Evolutionary conservation across 257 asterid genomes (phyloP).

Genomic region (Datura wrightii): DNA sequence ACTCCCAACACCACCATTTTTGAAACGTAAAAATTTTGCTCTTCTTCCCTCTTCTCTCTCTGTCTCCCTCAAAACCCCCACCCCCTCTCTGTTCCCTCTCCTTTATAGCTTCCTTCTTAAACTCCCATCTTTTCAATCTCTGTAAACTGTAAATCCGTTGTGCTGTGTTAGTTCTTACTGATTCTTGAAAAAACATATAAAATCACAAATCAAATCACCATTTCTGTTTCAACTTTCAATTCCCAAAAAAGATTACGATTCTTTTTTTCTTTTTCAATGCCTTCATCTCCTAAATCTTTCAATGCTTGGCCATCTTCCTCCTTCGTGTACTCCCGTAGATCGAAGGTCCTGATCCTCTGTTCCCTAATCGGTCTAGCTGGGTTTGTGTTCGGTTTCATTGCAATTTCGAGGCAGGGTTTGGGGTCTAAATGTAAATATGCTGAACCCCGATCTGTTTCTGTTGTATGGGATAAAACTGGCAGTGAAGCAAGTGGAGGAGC

Average conservation of each 20-base stretch:
- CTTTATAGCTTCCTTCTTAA: too few relatives aligned
- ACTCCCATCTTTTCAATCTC: too few relatives aligned
- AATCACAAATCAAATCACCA: background rate
- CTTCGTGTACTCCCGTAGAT: constrained; percentile 49
- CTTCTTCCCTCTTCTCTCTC: too few relatives aligned
- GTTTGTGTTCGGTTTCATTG: constrained; percentile 57
- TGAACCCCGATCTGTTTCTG: constrained; percentile 74
- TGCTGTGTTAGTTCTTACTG: background rate
- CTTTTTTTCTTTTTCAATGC: constrained; percentile 46
- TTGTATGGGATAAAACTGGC: constrained; percentile 72
- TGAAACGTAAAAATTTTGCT: too few relatives aligned
- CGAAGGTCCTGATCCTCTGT: constrained; percentile 52
- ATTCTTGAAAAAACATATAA: background rate
- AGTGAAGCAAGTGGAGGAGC: constrained; percentile 29
- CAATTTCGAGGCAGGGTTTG: constrained; percentile 51
- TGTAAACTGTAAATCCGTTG: too few relatives aligned
- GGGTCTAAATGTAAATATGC: constrained; percentile 52
- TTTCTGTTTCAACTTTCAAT: background rate
- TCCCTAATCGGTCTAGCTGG: constrained; percentile 62
- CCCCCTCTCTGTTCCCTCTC: too few relatives aligned
- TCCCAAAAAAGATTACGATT: background rate
- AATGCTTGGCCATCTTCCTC: constrained; percentile 64
- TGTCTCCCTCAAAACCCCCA: too few relatives aligned
- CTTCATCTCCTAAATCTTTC: constrained; percentile 83
- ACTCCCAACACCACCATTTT: too few relatives aligned